Conservation (phyloP, 805 yeast species). For the Hanseniaspora taiwanica region DNA sequence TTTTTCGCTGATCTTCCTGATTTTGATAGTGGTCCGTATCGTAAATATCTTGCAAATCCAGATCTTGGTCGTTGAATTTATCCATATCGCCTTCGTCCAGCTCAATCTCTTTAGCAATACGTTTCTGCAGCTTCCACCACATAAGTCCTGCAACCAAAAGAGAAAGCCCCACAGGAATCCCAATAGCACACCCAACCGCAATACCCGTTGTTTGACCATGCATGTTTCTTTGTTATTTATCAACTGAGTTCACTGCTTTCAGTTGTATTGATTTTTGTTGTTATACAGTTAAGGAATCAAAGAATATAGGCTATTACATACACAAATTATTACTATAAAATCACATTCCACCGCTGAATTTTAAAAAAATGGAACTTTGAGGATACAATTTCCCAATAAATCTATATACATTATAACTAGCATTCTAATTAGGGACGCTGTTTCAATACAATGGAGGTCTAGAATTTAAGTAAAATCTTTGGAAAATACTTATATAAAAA, state of each 20-base stretch:
- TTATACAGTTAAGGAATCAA: not conserved
- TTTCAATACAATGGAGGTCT: too few relatives aligned
- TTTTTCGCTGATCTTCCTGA: not conserved
- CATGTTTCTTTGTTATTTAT: not conserved
- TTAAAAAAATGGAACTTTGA: too few relatives aligned
- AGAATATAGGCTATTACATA: too few relatives aligned
- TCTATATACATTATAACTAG: too few relatives aligned
- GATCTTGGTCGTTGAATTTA: not conserved
- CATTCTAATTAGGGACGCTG: too few relatives aligned
- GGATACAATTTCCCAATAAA: too few relatives aligned
- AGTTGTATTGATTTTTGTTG: not conserved
- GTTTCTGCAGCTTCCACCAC: not conserved
- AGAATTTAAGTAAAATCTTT: too few relatives aligned
- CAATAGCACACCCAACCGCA: constrained; percentile 1
- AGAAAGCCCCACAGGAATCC: not conserved
- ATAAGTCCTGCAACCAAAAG: not conserved
- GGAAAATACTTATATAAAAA: too few relatives aligned
- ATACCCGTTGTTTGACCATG: not conserved
- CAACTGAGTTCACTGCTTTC: too few relatives aligned
- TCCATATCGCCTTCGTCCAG: not conserved
- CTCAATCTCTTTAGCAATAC: not conserved
- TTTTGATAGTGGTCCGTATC: not conserved
- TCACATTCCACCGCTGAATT: too few relatives aligned
- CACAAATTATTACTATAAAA: too few relatives aligned
- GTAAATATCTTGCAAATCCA: not conserved